phyloP scores from a whole-genome alignment of 2,329 filamentous ascomycete species.

The Talaromyces sp. region DNA sequence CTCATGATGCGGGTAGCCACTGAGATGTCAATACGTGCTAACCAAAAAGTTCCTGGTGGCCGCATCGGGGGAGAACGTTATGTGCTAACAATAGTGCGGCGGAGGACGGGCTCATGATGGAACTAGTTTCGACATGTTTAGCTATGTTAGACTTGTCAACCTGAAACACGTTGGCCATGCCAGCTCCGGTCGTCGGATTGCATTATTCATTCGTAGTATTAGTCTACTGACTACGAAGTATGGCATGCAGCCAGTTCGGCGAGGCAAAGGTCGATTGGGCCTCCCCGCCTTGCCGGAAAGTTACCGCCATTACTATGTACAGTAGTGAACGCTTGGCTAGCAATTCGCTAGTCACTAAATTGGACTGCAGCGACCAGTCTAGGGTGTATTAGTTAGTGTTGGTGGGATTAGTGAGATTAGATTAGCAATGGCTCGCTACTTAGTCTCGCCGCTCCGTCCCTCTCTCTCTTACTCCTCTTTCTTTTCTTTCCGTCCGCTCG shows the following conservation, averaged over 20 bases:
- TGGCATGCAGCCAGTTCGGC: conserved; percentile 1
- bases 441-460: conserved; percentile 20
- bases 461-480: conserved; percentile 14
- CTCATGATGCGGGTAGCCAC: background rate
- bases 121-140: background rate
- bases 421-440: conserved; percentile 16
- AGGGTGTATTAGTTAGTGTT: background rate
- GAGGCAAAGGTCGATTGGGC: conserved; percentile 11
- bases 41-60: background rate
- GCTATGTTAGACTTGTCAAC: background rate
- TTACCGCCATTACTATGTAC: background rate
- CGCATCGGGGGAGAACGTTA: background rate
- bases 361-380: background rate
- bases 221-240: background rate
- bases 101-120: background rate
- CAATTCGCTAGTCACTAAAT: background rate
- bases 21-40: too few relatives aligned
- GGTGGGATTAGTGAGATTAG: conserved; percentile 7
- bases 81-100: background rate
- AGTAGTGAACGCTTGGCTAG: background rate
- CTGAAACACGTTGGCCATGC: conserved; percentile 3
- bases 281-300: conserved; percentile 11
- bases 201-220: background rate
- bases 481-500: conserved; percentile 19
- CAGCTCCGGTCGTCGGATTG: background rate